phyloP scores from a whole-genome alignment of 768 basidiomycete species.

The Amanita pseudoporphyria region DNA sequence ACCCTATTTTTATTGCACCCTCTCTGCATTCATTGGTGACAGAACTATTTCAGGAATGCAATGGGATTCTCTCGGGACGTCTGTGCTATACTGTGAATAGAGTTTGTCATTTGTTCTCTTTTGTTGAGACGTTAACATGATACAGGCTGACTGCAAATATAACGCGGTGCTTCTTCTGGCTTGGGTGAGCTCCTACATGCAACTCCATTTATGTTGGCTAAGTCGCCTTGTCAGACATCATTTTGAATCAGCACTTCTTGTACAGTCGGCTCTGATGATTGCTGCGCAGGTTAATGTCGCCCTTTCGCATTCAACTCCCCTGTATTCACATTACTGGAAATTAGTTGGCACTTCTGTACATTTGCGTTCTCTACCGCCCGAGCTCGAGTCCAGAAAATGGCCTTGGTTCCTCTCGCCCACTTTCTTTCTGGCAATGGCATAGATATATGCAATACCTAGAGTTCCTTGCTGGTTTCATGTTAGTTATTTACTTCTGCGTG shows the following conservation, averaged over 20 bases:
- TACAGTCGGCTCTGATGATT: constrained; percentile 83
- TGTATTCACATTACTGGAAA: constrained; percentile 10
- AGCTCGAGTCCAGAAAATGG: constrained; percentile 47
- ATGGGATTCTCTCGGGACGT: constrained; percentile 84
- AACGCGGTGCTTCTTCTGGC: constrained; percentile 86
- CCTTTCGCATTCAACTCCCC: background rate
- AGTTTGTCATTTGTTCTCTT: constrained; percentile 1
- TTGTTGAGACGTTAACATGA: background rate
- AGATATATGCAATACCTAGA: constrained; percentile 73
- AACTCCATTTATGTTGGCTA: background rate
- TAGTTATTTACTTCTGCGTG: constrained; percentile 12
- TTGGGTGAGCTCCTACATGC: constrained; percentile 36
- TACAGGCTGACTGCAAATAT: constrained; percentile 73
- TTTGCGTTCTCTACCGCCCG: constrained; percentile 69
- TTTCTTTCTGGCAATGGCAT: constrained; percentile 83
- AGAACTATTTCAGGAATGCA: constrained; percentile 45
- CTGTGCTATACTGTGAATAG: constrained; percentile 67
- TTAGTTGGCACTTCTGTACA: constrained; percentile 71
- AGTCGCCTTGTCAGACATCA: constrained; percentile 29
- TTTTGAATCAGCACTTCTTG: constrained; percentile 68
- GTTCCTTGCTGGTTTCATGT: constrained; percentile 76
- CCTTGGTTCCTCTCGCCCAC: constrained; percentile 50
- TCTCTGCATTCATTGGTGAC: background rate
- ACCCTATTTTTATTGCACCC: constrained; percentile 14
- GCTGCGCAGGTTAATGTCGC: constrained; percentile 53